Evolutionary conservation across 306 rosid species (phyloP).

Genomic region (Lathyrus aphaca): DNA sequence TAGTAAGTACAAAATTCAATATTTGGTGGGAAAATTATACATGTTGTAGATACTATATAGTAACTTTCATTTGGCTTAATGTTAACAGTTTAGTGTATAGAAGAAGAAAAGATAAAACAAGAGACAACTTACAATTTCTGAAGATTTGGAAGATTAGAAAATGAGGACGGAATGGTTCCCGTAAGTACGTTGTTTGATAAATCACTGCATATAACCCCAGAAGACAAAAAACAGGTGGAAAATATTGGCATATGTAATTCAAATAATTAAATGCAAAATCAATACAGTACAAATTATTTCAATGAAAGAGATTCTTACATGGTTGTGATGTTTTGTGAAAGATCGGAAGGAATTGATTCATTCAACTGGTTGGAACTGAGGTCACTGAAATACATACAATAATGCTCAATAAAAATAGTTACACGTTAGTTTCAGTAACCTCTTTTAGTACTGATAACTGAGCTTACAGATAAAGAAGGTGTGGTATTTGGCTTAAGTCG

Average conservation of each 20-base stretch:
- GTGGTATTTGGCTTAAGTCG: conserved; percentile 64
- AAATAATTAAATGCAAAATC: conserved; percentile 26
- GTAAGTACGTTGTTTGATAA: conserved; percentile 76
- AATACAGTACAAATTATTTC: conserved; percentile 17
- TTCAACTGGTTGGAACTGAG: conserved; percentile 76
- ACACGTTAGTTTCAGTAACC: conserved; percentile 19
- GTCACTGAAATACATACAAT: conserved; percentile 64
- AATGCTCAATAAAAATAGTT: conserved; percentile 36
- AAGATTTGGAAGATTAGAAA: conserved; percentile 63
- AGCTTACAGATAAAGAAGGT: conserved; percentile 60
- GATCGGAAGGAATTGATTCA: conserved; percentile 68
- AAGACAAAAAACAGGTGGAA: conserved; percentile 19
- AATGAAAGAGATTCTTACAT: conserved; percentile 67
- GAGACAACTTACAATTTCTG: conserved; percentile 71
- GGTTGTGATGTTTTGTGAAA: conserved; percentile 70
- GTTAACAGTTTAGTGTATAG: not conserved
- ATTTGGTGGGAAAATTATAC: not conserved
- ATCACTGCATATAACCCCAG: conserved; percentile 51
- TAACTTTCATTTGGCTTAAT: conserved; percentile 19
- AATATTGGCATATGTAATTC: conserved; percentile 8
- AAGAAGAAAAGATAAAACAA: conserved; percentile 9
- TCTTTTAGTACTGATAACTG: conserved; percentile 32
- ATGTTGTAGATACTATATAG: not conserved
- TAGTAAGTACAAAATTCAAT: conserved; percentile 1
- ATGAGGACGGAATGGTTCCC: conserved; percentile 68